Conservation (phyloP, 1,284 basidiomycete genomes). For the Tylopilus sp. region DNA sequence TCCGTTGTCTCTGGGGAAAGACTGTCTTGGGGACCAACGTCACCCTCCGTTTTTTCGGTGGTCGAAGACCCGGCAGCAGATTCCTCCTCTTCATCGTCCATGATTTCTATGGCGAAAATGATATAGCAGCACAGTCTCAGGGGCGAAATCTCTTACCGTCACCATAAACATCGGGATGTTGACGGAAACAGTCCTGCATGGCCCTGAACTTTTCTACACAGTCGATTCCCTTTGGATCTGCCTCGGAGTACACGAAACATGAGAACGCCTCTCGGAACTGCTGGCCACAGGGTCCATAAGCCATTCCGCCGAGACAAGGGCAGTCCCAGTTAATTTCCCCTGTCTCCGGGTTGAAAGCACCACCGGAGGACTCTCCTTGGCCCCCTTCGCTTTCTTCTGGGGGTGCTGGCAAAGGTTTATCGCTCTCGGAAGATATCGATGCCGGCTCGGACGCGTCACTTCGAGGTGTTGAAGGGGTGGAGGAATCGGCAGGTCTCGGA, state of each 20-base stretch:
- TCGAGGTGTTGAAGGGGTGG: constrained; percentile 3
- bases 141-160: constrained; percentile 60
- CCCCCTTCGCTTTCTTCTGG: constrained; percentile 27
- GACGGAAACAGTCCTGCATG: constrained; percentile 98
- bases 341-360: constrained; percentile 87
- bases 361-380: constrained; percentile 37
- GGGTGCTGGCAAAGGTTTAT: constrained; percentile 1
- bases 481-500: constrained; percentile 12
- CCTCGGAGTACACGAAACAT: constrained; percentile 93
- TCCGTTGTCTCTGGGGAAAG: constrained; percentile 9
- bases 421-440: constrained; percentile 1
- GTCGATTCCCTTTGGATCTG: constrained; percentile 96
- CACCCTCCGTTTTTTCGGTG: constrained; percentile 9
- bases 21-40: constrained; percentile 3
- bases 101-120: constrained; percentile 46
- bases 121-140: constrained; percentile 2
- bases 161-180: constrained; percentile 92
- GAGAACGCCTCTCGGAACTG: constrained; percentile 97
- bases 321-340: constrained; percentile 99
- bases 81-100: constrained; percentile 54
- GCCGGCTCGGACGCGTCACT: constrained; percentile 5
- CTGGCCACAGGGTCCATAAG: constrained; percentile 91
- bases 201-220: constrained; percentile 97
- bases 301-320: constrained; percentile 98
- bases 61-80: constrained; percentile 3